A percentile compares a stretch with the other conserved stretches of the same genome.
These are phyloP conservation scores for Cordyceps tenuipes DNA, from an alignment of 2,329 filamentous ascomycete species.

Conservation along the genomic window DNA sequence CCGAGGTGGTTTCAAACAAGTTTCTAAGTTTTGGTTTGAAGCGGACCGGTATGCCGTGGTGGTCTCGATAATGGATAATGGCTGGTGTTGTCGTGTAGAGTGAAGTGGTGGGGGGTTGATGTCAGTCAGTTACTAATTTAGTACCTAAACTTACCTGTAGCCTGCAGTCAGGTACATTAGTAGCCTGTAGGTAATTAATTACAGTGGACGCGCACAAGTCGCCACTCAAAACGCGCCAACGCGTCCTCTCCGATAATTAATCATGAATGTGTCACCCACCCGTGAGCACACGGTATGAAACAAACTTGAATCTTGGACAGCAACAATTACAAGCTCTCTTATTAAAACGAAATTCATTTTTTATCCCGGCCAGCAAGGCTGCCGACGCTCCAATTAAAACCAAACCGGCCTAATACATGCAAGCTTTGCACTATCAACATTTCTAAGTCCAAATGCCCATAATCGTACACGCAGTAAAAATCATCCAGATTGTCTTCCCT, in stretches of 20 bases:
- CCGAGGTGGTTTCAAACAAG: too few species aligned
- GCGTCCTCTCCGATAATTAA: slow-evolving; percentile 8
- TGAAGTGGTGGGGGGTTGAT: neutral
- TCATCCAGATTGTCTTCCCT: neutral
- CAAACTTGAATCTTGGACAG: neutral
- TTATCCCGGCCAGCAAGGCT: neutral
- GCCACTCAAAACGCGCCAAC: neutral
- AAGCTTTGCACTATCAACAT: neutral
- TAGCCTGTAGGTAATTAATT: too few species aligned
- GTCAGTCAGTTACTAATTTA: too few species aligned
- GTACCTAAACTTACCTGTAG: neutral
- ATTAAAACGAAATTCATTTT: neutral
- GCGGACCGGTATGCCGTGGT: neutral
- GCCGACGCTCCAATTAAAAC: neutral
- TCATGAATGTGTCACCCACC: neutral
- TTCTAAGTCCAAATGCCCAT: slow-evolving; percentile 4
- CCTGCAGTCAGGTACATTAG: too few species aligned
- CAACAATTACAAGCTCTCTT: neutral
- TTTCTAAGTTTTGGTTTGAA: neutral
- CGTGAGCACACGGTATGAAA: neutral
- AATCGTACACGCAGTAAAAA: slow-evolving; percentile 10
- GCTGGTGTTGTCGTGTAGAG: neutral
- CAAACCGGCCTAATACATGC: neutral
- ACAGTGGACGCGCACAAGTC: slow-evolving; percentile 5
- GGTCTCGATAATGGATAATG: neutral